phyloP scores from a whole-genome alignment of 1,139 yeast genomes.

The Diutina mesorugosa region DNA sequence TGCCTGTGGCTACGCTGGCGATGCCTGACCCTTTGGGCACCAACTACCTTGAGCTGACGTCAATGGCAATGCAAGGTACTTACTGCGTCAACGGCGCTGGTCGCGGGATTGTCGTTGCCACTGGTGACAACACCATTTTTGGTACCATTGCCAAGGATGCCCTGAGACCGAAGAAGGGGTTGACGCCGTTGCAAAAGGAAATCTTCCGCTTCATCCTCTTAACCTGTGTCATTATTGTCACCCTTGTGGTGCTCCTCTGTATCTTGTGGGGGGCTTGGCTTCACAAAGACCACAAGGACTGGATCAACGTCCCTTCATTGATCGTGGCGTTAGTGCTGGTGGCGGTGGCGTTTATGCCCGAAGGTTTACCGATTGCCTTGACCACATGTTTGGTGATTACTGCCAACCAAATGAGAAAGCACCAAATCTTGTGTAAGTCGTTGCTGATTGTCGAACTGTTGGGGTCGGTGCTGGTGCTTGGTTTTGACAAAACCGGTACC shows the following conservation, averaged over 20 bases:
- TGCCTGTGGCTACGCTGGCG: conserved; percentile 13
- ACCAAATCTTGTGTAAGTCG: conserved; percentile 18
- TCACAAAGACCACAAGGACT: conserved; percentile 14
- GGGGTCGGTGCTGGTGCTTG: conserved; percentile 22
- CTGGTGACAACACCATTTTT: conserved; percentile 20
- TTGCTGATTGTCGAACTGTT: conserved; percentile 21
- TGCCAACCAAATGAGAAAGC: conserved; percentile 17
- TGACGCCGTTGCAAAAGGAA: conserved; percentile 21
- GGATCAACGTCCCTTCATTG: conserved; percentile 21
- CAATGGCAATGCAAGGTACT: conserved; percentile 36
- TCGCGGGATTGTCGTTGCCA: conserved; percentile 18
- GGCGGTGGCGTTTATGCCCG: conserved; percentile 23
- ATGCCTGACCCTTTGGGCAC: conserved; percentile 12
- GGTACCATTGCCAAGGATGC: conserved; percentile 22
- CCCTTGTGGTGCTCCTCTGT: conserved; percentile 12
- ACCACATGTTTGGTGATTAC: conserved; percentile 21
- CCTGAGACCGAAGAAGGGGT: conserved; percentile 16
- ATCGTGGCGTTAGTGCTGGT: conserved; percentile 21
- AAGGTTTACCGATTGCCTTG: conserved; percentile 23
- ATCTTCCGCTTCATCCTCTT: conserved; percentile 16
- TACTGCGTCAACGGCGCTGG: conserved; percentile 19
- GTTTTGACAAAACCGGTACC: conserved; percentile 25
- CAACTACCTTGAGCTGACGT: conserved; percentile 30
- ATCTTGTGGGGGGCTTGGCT: conserved; percentile 37
- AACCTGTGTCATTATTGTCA: conserved; percentile 12